Base-by-base conservation (phyloP, 1,284 basidiomycete species). In the Schizophyllum amplum region DNA sequence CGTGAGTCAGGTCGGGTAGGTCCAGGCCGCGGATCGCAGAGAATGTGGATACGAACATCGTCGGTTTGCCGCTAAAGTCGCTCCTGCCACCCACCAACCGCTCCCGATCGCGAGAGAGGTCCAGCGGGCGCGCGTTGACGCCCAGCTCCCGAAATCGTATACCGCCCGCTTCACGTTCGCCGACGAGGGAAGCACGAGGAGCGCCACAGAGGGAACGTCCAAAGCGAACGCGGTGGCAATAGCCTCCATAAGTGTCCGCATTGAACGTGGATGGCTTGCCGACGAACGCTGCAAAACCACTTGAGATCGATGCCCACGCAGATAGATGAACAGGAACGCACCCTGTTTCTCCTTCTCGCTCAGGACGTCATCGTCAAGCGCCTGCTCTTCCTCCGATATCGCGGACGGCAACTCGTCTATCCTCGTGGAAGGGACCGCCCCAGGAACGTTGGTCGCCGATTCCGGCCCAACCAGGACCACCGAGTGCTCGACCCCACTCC, bases 11-110 rank as follows among this genome's bases (percentile, higher is more conserved):
- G 57, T 77, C 76, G 9, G 83, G 83, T 51, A 91, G 69, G 69
- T 91, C 88, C 54, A 91, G 69, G 15, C 88, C 88, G 47, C 89
- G 82, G 33, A 79, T 82, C 21, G 82, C 81, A 21, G 86, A 82
- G 20, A 80, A 70, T 3, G 86, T 90, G 21, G 79, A 77, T 42
- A 91, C 84, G 24, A 91, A 73, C 63, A 91, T 67, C 21, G 71
- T 79, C 22, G 88, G 86, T 61, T 78, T 76, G 61, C 76, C 79
- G 49, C 73, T 68, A 13, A 64, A 68, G 3, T 62, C 67, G 54
- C 65, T 66, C 52, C 68, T 69, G 15, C 70, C 67, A 27, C 78
- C 65, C 27, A 80, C 68, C 63, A 78, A 72, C 5, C 63, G 66
- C 26, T 75, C 71, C 24, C 80, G 79, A 51, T 71, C 70, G 53